Conservation (phyloP, 352 stramenopile species). For the Pythium inflatum region DNA sequence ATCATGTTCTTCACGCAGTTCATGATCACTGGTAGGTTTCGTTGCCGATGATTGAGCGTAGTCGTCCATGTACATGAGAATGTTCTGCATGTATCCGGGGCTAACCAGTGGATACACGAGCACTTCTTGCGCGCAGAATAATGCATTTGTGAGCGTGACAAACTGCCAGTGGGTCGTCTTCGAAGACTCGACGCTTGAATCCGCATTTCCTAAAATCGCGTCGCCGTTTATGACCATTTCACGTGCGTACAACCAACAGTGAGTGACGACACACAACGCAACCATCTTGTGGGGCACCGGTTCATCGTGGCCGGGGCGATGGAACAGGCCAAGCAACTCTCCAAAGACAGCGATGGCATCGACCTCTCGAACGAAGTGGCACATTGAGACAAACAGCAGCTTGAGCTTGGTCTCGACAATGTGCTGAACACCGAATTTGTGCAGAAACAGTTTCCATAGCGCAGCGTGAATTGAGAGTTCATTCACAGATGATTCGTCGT, state of each 20-base stretch:
- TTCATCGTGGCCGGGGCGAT: constrained; percentile 31
- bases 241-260: constrained; percentile 65
- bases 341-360: constrained; percentile 72
- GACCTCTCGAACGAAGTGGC: constrained; percentile 49
- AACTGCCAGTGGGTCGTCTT: constrained; percentile 67
- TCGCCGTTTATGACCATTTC: constrained; percentile 64
- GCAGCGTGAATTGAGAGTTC: constrained; percentile 50
- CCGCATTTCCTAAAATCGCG: constrained; percentile 14
- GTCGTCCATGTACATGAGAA: constrained; percentile 55
- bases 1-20: not conserved
- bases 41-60: constrained; percentile 49
- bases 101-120: constrained; percentile 73
- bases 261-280: constrained; percentile 55
- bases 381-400: constrained; percentile 63
- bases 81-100: constrained; percentile 59
- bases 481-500: not conserved
- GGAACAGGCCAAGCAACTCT: constrained; percentile 64
- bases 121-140: constrained; percentile 72
- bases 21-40: constrained; percentile 1
- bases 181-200: constrained; percentile 23
- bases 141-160: constrained; percentile 49
- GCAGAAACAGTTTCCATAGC: constrained; percentile 50
- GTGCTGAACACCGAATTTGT: constrained; percentile 54
- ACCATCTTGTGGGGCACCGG: constrained; percentile 54
- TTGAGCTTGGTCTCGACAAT: constrained; percentile 69